phyloP scores from a whole-genome alignment of 371 early-diverging fungal species.

The Mucor sp. region DNA sequence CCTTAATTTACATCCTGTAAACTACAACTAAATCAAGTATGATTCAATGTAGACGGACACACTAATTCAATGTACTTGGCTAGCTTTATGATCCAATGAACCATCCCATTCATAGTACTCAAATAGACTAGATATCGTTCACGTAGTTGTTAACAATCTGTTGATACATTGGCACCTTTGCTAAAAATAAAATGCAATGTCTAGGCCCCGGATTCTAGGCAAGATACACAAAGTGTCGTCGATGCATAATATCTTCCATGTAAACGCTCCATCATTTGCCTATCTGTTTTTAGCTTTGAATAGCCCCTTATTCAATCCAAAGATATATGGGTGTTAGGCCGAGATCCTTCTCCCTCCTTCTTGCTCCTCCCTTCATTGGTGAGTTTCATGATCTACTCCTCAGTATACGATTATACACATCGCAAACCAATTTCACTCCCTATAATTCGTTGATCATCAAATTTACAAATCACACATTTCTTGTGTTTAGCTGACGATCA shows the following conservation, averaged over 20 bases:
- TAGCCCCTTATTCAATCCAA: not conserved
- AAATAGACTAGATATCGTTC: not conserved
- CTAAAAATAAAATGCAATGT: not conserved
- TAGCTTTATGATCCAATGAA: not conserved
- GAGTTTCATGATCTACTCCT: not conserved
- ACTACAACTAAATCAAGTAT: not conserved
- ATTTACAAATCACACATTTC: not conserved
- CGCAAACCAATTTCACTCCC: not conserved
- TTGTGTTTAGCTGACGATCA: not conserved
- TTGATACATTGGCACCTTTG: not conserved
- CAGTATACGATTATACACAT: not conserved
- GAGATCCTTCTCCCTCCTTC: not conserved
- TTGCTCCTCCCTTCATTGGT: not conserved
- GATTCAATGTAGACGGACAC: not conserved
- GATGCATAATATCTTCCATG: not conserved
- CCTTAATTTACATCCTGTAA: not conserved
- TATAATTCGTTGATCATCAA: not conserved
- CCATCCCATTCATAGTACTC: not conserved
- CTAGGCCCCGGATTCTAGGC: not conserved
- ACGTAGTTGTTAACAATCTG: not conserved
- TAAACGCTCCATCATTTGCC: not conserved
- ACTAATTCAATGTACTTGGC: not conserved
- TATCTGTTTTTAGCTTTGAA: not conserved
- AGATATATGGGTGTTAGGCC: not conserved
- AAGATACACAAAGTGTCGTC: not conserved